Evolutionary conservation across 257 asterid genomes (phyloP).

Genomic region (Fraxinus excelsior): DNA sequence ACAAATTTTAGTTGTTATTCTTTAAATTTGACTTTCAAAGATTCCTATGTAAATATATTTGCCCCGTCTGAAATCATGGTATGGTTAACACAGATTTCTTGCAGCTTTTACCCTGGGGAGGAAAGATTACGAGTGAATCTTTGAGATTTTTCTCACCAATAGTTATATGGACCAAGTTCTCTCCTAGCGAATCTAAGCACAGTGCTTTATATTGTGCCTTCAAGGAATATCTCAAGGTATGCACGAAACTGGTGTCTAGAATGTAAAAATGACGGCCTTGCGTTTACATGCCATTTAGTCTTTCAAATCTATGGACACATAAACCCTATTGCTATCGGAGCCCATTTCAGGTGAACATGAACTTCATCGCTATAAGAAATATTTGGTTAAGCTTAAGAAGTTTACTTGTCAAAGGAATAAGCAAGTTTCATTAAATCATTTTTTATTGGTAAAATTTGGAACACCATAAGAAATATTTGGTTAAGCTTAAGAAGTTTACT

Average conservation of each 20-base stretch:
- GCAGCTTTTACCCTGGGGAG: conserved; percentile 99
- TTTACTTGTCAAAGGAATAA: neutral
- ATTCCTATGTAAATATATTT: conserved; percentile 13
- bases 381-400: neutral
- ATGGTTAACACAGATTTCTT: conserved; percentile 56
- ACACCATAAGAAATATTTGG: neutral
- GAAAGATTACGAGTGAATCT: conserved; percentile 85
- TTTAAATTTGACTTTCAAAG: neutral
- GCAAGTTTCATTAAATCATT: neutral
- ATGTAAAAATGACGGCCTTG: neutral
- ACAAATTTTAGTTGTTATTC: conserved; percentile 5
- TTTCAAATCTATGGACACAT: no score
- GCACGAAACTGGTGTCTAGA: conserved; percentile 18
- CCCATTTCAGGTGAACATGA: conserved; percentile 14
- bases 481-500: neutral
- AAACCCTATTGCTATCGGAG: neutral
- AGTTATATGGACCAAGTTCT: conserved; percentile 81
- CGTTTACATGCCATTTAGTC: no score
- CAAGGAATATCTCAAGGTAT: conserved; percentile 61
- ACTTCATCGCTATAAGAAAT: neutral
- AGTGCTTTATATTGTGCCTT: conserved; percentile 68
- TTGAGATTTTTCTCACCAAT: conserved; percentile 86
- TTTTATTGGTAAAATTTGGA: neutral
- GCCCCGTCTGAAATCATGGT: conserved; percentile 32
- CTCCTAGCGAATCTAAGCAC: conserved; percentile 55